Base-by-base conservation (phyloP, 305 asterid species). In the Fraxinus dipetala region DNA sequence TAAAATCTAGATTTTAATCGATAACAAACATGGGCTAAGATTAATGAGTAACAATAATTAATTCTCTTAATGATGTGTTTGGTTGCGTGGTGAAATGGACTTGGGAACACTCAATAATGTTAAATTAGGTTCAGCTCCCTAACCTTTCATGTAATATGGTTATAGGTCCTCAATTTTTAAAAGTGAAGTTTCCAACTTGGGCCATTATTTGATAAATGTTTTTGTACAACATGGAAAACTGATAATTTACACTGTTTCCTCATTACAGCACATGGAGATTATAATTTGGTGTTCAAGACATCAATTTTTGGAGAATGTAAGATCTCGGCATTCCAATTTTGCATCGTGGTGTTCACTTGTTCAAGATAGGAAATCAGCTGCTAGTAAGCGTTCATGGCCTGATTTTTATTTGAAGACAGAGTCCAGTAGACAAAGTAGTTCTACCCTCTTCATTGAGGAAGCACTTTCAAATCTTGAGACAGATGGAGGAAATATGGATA, bases 241-340 rank as follows among this genome's bases (percentile, higher is more conserved):
- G 69, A 69, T 70, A 30, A 38, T 45, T 38, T 22, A 20, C 31
- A 38, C 3, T 72, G 36, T 77, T 84, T 75, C 80, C 63, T 81
- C 80, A 82, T 79, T 82, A 80, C 94, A 96, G 99, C 99, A 96
- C 84, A 77, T 91, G 92, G 98, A 96, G 83, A 88, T 90, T 83
- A 90, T 96, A 95, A 84, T 86, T 80, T 96, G 99, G 99, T 96
- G 97, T 91, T 90, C 87, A 80, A 87, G 94, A 81, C 95, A 93
- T 91, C 89, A 91, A 13, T 94, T 94, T 89, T 83, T 96, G 89
- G 94, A 88, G 84, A 85, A 85, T 81, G 87, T 93, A 83, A 88
- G 70, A 45, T 85, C 91, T 76, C 89, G 92, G 65, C 89, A 92
- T 88, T 85, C 85, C 84, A 79, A 87, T 82, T 81, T 87, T 83